Base-by-base conservation (phyloP, 2,329 filamentous ascomycete genomes). In the Colletotrichum eremochloae region DNA sequence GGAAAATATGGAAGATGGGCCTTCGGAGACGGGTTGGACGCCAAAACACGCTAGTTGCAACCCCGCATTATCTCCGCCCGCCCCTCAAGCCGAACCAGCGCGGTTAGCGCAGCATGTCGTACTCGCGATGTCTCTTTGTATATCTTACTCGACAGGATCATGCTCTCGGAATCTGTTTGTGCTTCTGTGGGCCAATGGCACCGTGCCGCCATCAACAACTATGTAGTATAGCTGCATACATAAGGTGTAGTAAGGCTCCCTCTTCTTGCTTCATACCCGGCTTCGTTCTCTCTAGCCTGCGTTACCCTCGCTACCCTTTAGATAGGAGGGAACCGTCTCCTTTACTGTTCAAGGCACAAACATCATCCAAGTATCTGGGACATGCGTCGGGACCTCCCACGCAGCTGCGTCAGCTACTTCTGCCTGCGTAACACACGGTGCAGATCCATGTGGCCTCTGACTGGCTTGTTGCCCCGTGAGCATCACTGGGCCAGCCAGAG, bases 31-130 rank as follows among this genome's bases (percentile, higher is more conserved):
- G 31, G 53, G 5, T n/a, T 38, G 31, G 31, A 36, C 52, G 15
- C 40, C 67, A 60, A 58, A 2, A 31, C 15, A 14, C 5, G 0
- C 7, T 15, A 48, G 15, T 38, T 15, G 61, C 66, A 68, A 63
- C 58, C 44, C 69, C 69, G 69, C 58, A 46, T 63, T 63, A 68
- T 72, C 58, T 63, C 68, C 68, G 61, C n/a, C n/a, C 18, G 14
- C 12, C 20, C 46, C 31, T n/a, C 46, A 40, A 29, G 58, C 31
- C 20, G 42, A 31, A 60, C 14, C 57, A 46, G 40, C 24, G 24
- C 24, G 40, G 58, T 20, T 61, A 62, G 42, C 42, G 58, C 58
- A 8, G 24, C 24, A 24, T 24, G 24, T 24, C 24, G 24, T 24
- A 24, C 24, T 24, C 24, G 24, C 24, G 24, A 24, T 24, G 24